Evolutionary conservation across 129 eudicot species (phyloP), one percentile per base, ranked within the genome.

Genomic region (Calendula officinalis): DNA sequence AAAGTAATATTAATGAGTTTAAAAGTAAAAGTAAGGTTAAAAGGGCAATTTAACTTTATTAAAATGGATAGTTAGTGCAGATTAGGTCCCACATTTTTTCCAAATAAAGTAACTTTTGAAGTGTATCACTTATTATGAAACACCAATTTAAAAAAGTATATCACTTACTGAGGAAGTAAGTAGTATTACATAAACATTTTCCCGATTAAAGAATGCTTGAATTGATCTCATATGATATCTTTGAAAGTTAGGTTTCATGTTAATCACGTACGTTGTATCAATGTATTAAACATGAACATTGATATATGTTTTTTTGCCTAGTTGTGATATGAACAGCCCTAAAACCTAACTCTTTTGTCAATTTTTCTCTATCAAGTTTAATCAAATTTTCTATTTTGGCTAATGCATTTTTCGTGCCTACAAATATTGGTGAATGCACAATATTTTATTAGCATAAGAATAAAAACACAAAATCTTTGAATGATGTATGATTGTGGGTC

Each of bases 401-500:
- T 54, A 38, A 64, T 56, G 52, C 72, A 56, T 43, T 37, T 45
- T 64, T 14, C 52, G 50, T 61, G 36, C 35, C 15, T 53, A 10
- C 59, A 45, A 61, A 45, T 61, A 47, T 67, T 60, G 14, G 41
- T 43, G 15, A 75, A 68, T 22, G 56, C 56, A 68, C 44, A 56
- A 17, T 16, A n/a, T 13, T 40, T 3, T 53, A 45, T 7, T 62
- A 12, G 11, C 30, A 22, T 22, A 22, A 22, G n/a, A 22, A 22
- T 22, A 22, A 22, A 22, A 22, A 41, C 3, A 41, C 67, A 75
- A 60, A 50, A 69, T 69, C 59, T 71, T 46, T 55, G 68, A 77
- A 52, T 58, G 77, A 71, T 65, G 45, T 71, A 52, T 45, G 64
- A 64, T 44, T 56, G 64, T 65, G 61, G 75, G 81, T 76, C 76